These are phyloP conservation scores for Pestalotiopsis sp. DNA, from an alignment of 2,329 filamentous ascomycete genomes.

Conservation along the genomic window DNA sequence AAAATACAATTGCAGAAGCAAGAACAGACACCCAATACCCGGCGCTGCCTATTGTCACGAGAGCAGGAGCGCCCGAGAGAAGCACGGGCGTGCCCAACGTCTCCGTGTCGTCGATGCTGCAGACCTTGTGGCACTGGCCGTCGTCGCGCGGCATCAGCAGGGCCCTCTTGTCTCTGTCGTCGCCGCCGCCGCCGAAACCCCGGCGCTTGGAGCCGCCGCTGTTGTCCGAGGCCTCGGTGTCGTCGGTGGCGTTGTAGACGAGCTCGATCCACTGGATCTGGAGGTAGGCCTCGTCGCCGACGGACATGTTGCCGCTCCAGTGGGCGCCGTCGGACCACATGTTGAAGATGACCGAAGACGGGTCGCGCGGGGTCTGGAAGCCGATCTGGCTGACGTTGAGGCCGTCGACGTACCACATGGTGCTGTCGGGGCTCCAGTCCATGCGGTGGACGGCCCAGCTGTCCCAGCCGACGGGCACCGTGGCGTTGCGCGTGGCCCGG, in stretches of 20 bases:
- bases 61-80: background rate
- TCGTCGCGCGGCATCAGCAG: background rate
- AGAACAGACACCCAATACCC: background rate
- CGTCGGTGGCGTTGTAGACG: slow-evolving; percentile 50
- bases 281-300: slow-evolving; percentile 51
- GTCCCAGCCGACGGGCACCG: slow-evolving; percentile 49
- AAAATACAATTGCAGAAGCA: background rate
- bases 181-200: background rate
- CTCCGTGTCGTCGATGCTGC: slow-evolving; percentile 36
- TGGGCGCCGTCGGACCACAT: slow-evolving; percentile 63
- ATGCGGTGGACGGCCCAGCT: slow-evolving; percentile 61
- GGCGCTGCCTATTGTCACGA: background rate
- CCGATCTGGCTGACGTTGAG: slow-evolving; percentile 50
- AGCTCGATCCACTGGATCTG: slow-evolving; percentile 68
- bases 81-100: slow-evolving; percentile 38
- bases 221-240: slow-evolving; percentile 8
- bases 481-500: slow-evolving; percentile 47
- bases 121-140: slow-evolving; percentile 27
- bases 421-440: slow-evolving; percentile 59
- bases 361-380: slow-evolving; percentile 56
- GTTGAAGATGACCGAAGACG: slow-evolving; percentile 58
- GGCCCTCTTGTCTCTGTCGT: slow-evolving; percentile 1
- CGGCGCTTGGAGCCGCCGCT: background rate
- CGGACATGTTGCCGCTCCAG: slow-evolving; percentile 63
- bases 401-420: slow-evolving; percentile 60